These are phyloP conservation scores for Ceratobasidium sp. DNA, from an alignment of 1,284 basidiomycete genomes.

Conservation along the genomic window DNA sequence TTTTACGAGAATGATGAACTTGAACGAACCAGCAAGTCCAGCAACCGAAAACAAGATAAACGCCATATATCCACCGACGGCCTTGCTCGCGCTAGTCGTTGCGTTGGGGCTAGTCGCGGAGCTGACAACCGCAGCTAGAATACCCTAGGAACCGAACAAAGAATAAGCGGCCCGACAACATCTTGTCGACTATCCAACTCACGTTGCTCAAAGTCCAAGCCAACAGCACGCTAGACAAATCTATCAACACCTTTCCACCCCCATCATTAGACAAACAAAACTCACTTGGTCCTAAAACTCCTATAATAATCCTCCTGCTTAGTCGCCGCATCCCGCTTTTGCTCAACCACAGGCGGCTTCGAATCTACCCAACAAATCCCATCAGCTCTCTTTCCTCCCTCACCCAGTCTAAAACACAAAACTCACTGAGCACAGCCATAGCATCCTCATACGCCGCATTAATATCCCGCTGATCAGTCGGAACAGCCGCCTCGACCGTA, in stretches of 20 bases:
- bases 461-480: conserved; percentile 87
- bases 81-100: conserved; percentile 61
- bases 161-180: not conserved
- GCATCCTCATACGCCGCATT: conserved; percentile 89
- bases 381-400: not conserved
- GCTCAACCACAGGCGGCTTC: conserved; percentile 79
- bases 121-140: conserved; percentile 77
- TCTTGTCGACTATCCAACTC: conserved; percentile 51
- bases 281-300: conserved; percentile 86
- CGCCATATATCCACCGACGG: conserved; percentile 82
- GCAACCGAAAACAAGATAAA: conserved; percentile 88
- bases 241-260: conserved; percentile 29
- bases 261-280: conserved; percentile 25
- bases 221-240: conserved; percentile 68
- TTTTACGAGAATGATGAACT: not conserved
- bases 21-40: conserved; percentile 79
- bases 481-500: conserved; percentile 84
- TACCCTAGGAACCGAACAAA: conserved; percentile 61
- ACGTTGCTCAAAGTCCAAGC: conserved; percentile 89
- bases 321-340: conserved; percentile 73
- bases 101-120: conserved; percentile 54
- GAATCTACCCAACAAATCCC: conserved; percentile 13
- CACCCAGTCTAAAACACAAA: too few species aligned
- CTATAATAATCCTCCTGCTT: conserved; percentile 91
- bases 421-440: conserved; percentile 71